Base-by-base conservation (phyloP, 345 rosid genomes). In the Euphorbia lathyris region DNA sequence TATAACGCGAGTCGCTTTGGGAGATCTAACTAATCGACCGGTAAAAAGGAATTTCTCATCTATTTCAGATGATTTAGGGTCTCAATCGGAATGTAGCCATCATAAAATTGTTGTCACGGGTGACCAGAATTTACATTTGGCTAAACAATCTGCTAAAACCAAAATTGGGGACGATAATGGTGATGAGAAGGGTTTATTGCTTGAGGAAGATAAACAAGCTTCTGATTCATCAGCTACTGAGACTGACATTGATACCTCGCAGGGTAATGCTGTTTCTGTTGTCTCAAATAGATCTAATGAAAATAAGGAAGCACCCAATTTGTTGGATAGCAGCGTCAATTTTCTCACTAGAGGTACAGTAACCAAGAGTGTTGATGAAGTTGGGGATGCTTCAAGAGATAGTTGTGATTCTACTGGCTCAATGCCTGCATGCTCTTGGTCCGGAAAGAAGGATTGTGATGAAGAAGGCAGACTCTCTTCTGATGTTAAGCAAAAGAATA, bases 1-100 rank as follows among this genome's bases (percentile, higher is more conserved):
- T 7, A 72, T 63, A 34, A 38, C 55, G 57, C 87, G 89, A 23
- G 66, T 61, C 23, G 81, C 58, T 30, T 55, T 76, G 29, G 76
- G 71, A 8, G 89, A 93, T 76, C 23, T 89, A 67, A 89, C 86
- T 0, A 94, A 91, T 66, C 65, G 74, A 1, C 66, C 84, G 0
- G 67, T 17, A 4, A 91, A 91, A 69, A 79, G 97, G 45, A 85
- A 66, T 17, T 26, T 80, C 53, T 87, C 90, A 0, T 73, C 67
- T 67, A 67, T 80, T 83, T 57, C 69, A 17, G 80, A 71, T 10
- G 84, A 74, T 69, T 45, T 68, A 10, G 84, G 82, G 27, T 65
- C 73, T 20, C 78, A 77, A 63, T 80, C 86, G 25, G 78, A 80
- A 36, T 80, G 78, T 66, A 70, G 63, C 53, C 45, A 64, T 71